These are phyloP conservation scores for Butyriboletus appendiculatus DNA, from an alignment of 1,284 basidiomycete genomes.

Conservation along the genomic window DNA sequence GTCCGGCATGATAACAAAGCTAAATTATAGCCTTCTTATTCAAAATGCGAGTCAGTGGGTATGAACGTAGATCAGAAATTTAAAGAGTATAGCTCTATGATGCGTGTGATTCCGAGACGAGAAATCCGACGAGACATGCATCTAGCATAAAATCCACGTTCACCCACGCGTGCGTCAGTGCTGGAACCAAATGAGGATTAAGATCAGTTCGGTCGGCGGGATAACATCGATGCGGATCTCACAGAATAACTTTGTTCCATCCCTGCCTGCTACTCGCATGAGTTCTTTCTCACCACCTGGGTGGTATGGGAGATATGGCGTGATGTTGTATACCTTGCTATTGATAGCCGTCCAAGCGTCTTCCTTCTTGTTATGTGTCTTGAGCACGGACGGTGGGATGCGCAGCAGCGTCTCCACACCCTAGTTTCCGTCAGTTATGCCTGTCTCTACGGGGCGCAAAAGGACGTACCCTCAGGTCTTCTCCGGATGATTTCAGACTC, in stretches of 20 bases:
- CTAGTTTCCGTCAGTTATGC: conserved; percentile 36
- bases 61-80: background rate
- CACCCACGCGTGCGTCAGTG: conserved; percentile 79
- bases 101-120: conserved; percentile 64
- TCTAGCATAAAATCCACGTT: conserved; percentile 94
- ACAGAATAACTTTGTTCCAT: conserved; percentile 95
- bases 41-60: background rate
- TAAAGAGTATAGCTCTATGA: conserved; percentile 22
- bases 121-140: conserved; percentile 86
- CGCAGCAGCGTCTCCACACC: conserved; percentile 68
- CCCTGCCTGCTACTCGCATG: conserved; percentile 94
- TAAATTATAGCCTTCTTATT: background rate
- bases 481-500: conserved; percentile 75
- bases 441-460: background rate
- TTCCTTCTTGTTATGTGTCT: conserved; percentile 78
- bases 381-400: conserved; percentile 83
- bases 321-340: conserved; percentile 97
- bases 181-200: conserved; percentile 11
- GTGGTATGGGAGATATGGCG: conserved; percentile 89
- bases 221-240: conserved; percentile 24
- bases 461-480: conserved; percentile 66
- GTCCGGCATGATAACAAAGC: background rate
- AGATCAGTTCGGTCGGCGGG: conserved; percentile 2
- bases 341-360: conserved; percentile 95
- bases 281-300: conserved; percentile 94